Evolutionary conservation across 768 basidiomycete genomes (phyloP), one percentile per base, ranked within the genome.

Genomic region (Trametes meyenii): DNA sequence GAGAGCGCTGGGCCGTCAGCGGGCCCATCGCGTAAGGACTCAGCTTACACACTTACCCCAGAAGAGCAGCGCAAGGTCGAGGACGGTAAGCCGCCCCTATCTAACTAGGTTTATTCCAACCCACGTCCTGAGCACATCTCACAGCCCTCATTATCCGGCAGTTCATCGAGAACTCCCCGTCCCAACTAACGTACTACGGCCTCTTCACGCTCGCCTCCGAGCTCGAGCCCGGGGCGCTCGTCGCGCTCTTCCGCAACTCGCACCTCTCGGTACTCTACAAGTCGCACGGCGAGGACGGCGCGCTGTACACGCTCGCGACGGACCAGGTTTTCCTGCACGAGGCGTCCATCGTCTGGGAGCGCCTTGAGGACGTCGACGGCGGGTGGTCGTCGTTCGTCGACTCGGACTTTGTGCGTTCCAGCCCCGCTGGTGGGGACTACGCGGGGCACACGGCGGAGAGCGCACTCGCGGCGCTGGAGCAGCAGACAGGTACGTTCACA

Each of bases 191-290:
- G 0, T 96, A 96, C 68, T 82, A 92, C 55, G 94, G 94, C 0
- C 81, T 96, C 36, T 94, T 95, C 72, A 83, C 87, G 38, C 85
- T 96, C 50, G 87, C 89, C 0, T 72, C 78, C 7, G 67, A 72
- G 3, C 69, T 84, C 35, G 56, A 73, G 14, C 77, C 80, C 0
- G 81, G 84, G 2, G 78, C 84, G 1, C 83, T 95, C 56, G 88
- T 89, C n/a, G 94, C 94, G 0, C 84, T 96, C 62, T 96, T 95
- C 80, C 86, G 95, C 54, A 93, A 86, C 73, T 94, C 92, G 0
- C 95, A 96, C 70, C 85, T 97, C 14, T 88, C 89, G 0, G 94
- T 96, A 10, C 78, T 97, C 1, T 90, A 94, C 78, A 92, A 89
- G 61, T 74, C 78, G 61, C 61, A 38, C 0, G 69, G 70, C 5